Base-by-base conservation (phyloP, 2,329 filamentous ascomycete species). In the Aspergillus latus region DNA sequence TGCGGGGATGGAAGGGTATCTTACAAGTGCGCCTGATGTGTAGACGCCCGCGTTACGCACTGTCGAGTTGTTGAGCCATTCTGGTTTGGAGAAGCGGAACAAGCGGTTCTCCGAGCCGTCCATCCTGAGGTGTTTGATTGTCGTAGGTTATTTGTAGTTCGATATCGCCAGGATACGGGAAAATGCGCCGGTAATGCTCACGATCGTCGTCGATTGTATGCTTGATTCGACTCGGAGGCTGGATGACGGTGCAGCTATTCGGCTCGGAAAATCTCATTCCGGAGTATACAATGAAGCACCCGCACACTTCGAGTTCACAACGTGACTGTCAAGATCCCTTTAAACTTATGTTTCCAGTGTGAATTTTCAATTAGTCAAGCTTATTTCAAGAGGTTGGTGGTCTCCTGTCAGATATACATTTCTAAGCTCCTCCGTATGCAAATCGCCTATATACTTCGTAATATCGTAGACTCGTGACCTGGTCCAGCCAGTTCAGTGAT, bases 1-100 rank as follows among this genome's bases (percentile, higher is more conserved):
- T 13, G 9, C 29, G 40, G 48, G n/a, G 56, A 32, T 52, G 47
- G 56, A 11, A 30, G 57, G 9, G 51, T 58, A 53, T 21, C 79
- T 63, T 80, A 88, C 86, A 70, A 89, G 73, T 62, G 84, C 85
- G 68, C 86, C 86, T 32, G 86, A 81, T 43, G 79, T 70, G 75
- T 88, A 88, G 72, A 89, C 84, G 72, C 86, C 86, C 63, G 82
- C 80, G 51, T 81, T 87, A 61, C 85, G 78, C 52, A 84, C 81
- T 68, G 81, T 83, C 59, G 84, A 80, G 73, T 82, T 87, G 71
- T 86, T 88, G 45, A 88, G 74, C 83, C 86, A 88, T 71, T 82
- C 78, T 2, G 86, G 86, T 74, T 84, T 85, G 44, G 83, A 80
- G 71, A 87, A 88, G 66, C 84, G 84, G 75, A 87, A 89, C 60